phyloP scores from a whole-genome alignment of 2,329 filamentous ascomycete species.

The Teratosphaeria epicoccoides region DNA sequence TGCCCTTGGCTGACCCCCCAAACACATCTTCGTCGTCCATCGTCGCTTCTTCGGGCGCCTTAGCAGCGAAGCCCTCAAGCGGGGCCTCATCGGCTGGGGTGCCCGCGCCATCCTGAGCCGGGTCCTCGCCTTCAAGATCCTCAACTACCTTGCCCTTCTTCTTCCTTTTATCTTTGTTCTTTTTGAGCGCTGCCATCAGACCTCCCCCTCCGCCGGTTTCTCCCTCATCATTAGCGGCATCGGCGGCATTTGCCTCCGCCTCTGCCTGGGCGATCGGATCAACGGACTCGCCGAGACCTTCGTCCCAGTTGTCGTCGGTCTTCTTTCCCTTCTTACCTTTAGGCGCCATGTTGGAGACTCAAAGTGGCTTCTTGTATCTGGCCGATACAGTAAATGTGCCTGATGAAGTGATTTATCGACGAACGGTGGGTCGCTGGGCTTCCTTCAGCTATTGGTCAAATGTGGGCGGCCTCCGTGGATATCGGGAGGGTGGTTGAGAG shows the following conservation, averaged over 20 bases:
- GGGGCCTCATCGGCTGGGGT: constrained; percentile 30
- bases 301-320: constrained; percentile 85
- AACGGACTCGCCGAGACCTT: constrained; percentile 71
- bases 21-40: constrained; percentile 65
- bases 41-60: constrained; percentile 69
- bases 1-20: constrained; percentile 63
- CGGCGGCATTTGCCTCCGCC: constrained; percentile 33
- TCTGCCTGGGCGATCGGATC: constrained; percentile 47
- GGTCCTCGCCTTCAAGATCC: constrained; percentile 54
- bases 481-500: constrained; percentile 23
- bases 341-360: constrained; percentile 56
- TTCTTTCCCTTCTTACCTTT: constrained; percentile 93
- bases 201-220: constrained; percentile 39
- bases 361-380: not conserved
- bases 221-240: constrained; percentile 42
- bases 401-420: not conserved
- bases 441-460: constrained; percentile 19
- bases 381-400: not conserved
- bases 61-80: constrained; percentile 42
- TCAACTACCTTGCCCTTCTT: constrained; percentile 72
- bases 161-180: constrained; percentile 64
- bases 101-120: constrained; percentile 32
- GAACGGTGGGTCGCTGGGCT: not conserved
- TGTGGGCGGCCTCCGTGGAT: constrained; percentile 15
- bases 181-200: constrained; percentile 40